These are phyloP conservation scores for Globisporangium alternatum DNA, from an alignment of 352 stramenopile species.

Conservation along the genomic window DNA sequence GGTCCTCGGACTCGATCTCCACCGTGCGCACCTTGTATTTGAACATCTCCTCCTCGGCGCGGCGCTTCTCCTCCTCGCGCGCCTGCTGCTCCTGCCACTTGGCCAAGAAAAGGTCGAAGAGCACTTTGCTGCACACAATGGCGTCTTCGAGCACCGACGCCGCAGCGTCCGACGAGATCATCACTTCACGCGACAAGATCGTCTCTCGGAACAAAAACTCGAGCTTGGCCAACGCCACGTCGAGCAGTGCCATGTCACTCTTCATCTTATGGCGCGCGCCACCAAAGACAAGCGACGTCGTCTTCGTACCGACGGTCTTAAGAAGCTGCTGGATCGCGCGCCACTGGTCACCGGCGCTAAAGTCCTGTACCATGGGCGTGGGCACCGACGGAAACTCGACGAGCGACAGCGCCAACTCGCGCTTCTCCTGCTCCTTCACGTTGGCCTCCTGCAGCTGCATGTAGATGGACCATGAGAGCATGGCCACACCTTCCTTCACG, in stretches of 20 bases:
- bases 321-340: constrained; percentile 64
- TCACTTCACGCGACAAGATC: constrained; percentile 16
- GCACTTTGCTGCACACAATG: constrained; percentile 58
- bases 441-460: constrained; percentile 47
- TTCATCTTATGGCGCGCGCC: constrained; percentile 46
- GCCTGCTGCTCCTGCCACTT: constrained; percentile 86
- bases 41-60: constrained; percentile 74
- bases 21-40: constrained; percentile 85
- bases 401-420: constrained; percentile 43
- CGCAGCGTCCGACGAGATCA: constrained; percentile 24
- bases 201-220: constrained; percentile 62
- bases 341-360: constrained; percentile 45
- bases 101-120: constrained; percentile 82
- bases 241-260: constrained; percentile 63
- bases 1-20: constrained; percentile 80
- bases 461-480: constrained; percentile 65
- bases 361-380: constrained; percentile 13
- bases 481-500: constrained; percentile 83
- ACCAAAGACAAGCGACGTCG: constrained; percentile 47
- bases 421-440: constrained; percentile 47
- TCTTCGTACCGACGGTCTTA: constrained; percentile 39
- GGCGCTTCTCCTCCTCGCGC: constrained; percentile 66
- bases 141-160: constrained; percentile 29
- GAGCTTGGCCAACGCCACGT: constrained; percentile 68
- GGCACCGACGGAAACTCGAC: constrained; percentile 69